Percentiles rank a stretch among this genome's conserved stretches.
Conservation (phyloP, 139 green algal genomes). For the Micractinium sp. region DNA sequence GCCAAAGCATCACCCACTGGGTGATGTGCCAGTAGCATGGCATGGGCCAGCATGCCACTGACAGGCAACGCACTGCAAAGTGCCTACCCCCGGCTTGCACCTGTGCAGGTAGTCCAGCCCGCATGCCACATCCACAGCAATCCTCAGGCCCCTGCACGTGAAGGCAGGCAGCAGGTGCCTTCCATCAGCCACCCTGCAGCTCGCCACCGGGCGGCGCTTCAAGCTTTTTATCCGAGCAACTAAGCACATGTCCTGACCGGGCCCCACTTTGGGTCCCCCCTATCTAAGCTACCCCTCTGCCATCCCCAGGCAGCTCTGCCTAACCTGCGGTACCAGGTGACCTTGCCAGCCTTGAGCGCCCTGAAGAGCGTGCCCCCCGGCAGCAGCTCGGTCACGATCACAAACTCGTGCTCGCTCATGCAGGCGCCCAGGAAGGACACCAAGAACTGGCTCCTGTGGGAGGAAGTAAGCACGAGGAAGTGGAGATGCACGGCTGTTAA, state of each 20-base stretch:
- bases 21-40: not conserved
- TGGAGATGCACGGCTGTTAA: no score
- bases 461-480: not conserved
- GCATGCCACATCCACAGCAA: not conserved
- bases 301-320: no score
- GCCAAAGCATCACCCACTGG: no score
- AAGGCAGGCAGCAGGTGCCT: not conserved
- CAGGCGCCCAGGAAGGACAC: slow-evolving; percentile 8
- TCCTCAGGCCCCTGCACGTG: not conserved
- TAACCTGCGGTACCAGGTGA: slow-evolving; percentile 4
- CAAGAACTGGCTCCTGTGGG: slow-evolving; percentile 18
- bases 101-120: slow-evolving; percentile 5
- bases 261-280: no score
- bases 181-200: not conserved
- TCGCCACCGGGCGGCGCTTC: not conserved
- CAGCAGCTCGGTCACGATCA: slow-evolving; percentile 15
- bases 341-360: not conserved
- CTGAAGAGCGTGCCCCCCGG: slow-evolving; percentile 1
- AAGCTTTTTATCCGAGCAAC: no score
- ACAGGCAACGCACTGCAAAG: not conserved
- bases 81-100: not conserved
- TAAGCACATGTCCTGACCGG: no score
- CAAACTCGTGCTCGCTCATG: not conserved
- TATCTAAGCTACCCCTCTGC: no score
- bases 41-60: not conserved